Evolutionary conservation across 2,329 filamentous ascomycete genomes (phyloP), one percentile per base, ranked within the genome.

Genomic region (Emergomyces orientalis): DNA sequence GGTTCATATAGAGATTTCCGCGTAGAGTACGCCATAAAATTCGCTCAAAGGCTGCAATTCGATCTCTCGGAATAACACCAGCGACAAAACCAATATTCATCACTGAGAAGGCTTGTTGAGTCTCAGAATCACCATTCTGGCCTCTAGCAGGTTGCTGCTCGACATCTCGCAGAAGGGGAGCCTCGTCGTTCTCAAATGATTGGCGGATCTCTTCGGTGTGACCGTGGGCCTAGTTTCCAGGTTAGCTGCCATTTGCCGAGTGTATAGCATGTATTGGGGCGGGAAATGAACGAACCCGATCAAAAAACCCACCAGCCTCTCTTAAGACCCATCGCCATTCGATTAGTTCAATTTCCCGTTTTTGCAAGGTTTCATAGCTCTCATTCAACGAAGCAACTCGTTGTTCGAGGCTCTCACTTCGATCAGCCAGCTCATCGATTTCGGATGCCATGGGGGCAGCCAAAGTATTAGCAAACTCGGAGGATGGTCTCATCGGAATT

Each of bases 11-110:
- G 67, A 99, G 81, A 77, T 99, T 99, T 71, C 94, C 94, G 75
- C 94, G 91, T 51, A 99, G 85, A 0, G 95, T 97, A 71, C 94
- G 87, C 94, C 94, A 99, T 60, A 99, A 82, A 69, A 99, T 99
- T 64, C 94, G 88, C 80, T 99, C 95, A 73, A 99, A 99, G 32
- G 93, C 90, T 17, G 88, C 92, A 65, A 99, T 93, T 59, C 93
- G 87, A 73, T 97, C 93, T 62, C 94, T 86, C 45, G 90, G 86
- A 70, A 99, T 97, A 70, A 97, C 94, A 77, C 94, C 94, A 62
- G 94, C 90, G 61, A 99, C 93, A 71, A 99, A 99, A 11, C 94
- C 94, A 74, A 99, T 99, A 79, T 97, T 97, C 90, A 97, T 96
- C 66, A 91, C 91, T 6, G 91, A 94, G 77, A 99, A 97, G 51